phyloP scores from a whole-genome alignment of 169 alveolate genomes.

The Cryptosporidium felis region DNA sequence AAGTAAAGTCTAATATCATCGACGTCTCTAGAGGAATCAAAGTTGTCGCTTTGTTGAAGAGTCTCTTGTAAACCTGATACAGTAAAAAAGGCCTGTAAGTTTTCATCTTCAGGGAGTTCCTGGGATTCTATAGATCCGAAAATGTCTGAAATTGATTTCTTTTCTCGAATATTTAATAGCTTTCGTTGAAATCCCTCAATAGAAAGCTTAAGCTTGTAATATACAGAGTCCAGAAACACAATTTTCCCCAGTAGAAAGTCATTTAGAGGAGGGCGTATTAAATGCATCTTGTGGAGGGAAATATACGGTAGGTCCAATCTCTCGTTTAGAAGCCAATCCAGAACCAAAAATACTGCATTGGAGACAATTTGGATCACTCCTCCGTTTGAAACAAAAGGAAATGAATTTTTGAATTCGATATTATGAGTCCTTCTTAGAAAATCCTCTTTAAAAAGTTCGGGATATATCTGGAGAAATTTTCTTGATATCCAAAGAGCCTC shows the following conservation, averaged over 20 bases:
- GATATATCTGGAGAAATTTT: constrained; percentile 39
- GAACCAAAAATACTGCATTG: constrained; percentile 11
- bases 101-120: constrained; percentile 13
- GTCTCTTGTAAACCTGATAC: constrained; percentile 23
- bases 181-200: constrained; percentile 5
- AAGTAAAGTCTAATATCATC: constrained; percentile 35
- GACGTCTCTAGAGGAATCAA: constrained; percentile 46
- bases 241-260: constrained; percentile 60
- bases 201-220: constrained; percentile 37
- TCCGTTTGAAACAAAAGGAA: constrained; percentile 26
- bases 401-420: constrained; percentile 38
- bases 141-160: not conserved
- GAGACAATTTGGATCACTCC: constrained; percentile 34
- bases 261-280: constrained; percentile 60
- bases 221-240: constrained; percentile 28
- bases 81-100: not conserved
- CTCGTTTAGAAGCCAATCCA: constrained; percentile 60
- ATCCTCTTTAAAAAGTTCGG: constrained; percentile 60
- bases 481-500: constrained; percentile 52
- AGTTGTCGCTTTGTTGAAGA: not conserved
- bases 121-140: not conserved
- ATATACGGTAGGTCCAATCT: constrained; percentile 47
- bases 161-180: not conserved
- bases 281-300: constrained; percentile 25
- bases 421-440: constrained; percentile 28